Conservation (phyloP, 345 rosid species). For the Brassica nigra region DNA sequence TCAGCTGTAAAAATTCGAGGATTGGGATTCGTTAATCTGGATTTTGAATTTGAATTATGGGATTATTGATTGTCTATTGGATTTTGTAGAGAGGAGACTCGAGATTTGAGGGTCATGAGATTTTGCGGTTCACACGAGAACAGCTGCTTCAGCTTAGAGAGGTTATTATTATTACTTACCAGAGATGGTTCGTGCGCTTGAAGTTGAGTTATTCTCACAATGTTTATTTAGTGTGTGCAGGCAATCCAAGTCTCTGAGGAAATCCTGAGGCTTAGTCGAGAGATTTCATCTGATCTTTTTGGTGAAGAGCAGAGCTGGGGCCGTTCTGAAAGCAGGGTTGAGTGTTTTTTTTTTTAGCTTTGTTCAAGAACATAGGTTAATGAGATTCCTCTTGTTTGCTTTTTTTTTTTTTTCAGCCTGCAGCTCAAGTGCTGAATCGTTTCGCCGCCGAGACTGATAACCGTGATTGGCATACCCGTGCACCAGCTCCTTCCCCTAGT, state of each 20-base stretch:
- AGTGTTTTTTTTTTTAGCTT: constrained; percentile 34
- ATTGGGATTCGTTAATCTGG: not conserved
- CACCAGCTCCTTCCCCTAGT: constrained; percentile 54
- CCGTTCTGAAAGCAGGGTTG: constrained; percentile 61
- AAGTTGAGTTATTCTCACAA: not conserved
- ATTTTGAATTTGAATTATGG: not conserved
- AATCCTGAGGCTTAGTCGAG: constrained; percentile 61
- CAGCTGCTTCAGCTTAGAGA: constrained; percentile 73
- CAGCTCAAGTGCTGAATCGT: constrained; percentile 58
- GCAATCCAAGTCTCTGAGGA: constrained; percentile 58
- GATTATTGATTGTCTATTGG: not conserved
- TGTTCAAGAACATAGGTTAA: not conserved
- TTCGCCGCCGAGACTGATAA: constrained; percentile 70
- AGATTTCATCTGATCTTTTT: constrained; percentile 64
- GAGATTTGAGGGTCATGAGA: constrained; percentile 62
- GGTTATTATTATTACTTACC: constrained; percentile 39
- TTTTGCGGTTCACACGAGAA: constrained; percentile 61
- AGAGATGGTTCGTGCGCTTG: not conserved
- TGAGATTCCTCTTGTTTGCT: not conserved
- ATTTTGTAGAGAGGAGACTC: constrained; percentile 59
- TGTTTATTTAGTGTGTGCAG: constrained; percentile 35
- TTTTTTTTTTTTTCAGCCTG: constrained; percentile 41
- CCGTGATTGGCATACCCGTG: constrained; percentile 91
- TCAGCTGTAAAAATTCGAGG: constrained; percentile 3
- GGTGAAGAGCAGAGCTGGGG: constrained; percentile 83